Conservation (phyloP, 495 filamentous ascomycete genomes). For the Neurospora terricola region DNA sequence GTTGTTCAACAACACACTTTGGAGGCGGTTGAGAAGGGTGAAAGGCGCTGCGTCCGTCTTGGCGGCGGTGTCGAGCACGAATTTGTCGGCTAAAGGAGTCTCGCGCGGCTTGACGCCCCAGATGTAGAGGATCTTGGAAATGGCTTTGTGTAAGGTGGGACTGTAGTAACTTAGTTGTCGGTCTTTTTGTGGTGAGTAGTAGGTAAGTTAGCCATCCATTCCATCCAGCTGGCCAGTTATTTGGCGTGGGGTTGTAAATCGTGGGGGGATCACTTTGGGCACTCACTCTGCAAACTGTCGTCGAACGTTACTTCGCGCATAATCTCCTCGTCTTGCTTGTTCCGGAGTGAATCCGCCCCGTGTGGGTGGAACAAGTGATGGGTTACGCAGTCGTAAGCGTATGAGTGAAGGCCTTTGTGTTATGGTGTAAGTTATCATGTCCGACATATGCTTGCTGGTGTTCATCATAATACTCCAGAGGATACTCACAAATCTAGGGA, state of each 20-base stretch:
- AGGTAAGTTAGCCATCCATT: not conserved
- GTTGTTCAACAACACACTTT: conserved; percentile 3
- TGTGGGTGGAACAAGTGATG: conserved; percentile 56
- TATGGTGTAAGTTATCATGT: not conserved
- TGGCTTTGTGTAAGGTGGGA: conserved; percentile 26
- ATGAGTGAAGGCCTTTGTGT: conserved; percentile 39
- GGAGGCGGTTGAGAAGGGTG: conserved; percentile 36
- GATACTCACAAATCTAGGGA: not conserved
- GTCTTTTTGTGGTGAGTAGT: no score
- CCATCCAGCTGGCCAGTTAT: no score
- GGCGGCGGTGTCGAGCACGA: conserved; percentile 29
- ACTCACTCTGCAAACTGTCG: conserved; percentile 50
- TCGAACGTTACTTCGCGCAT: conserved; percentile 59
- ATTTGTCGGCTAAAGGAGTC: conserved; percentile 35
- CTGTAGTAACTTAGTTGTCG: conserved; percentile 33
- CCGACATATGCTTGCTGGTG: not conserved
- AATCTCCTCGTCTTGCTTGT: conserved; percentile 41
- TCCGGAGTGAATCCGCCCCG: conserved; percentile 45
- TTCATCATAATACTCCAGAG: not conserved
- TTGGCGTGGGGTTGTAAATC: not conserved
- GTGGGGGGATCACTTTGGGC: not conserved
- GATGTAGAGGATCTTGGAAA: conserved; percentile 28
- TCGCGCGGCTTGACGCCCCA: conserved; percentile 32
- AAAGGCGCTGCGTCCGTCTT: conserved; percentile 29
- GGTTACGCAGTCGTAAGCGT: conserved; percentile 55